phyloP scores from a whole-genome alignment of 768 basidiomycete genomes.

The Boletellus sp. region DNA sequence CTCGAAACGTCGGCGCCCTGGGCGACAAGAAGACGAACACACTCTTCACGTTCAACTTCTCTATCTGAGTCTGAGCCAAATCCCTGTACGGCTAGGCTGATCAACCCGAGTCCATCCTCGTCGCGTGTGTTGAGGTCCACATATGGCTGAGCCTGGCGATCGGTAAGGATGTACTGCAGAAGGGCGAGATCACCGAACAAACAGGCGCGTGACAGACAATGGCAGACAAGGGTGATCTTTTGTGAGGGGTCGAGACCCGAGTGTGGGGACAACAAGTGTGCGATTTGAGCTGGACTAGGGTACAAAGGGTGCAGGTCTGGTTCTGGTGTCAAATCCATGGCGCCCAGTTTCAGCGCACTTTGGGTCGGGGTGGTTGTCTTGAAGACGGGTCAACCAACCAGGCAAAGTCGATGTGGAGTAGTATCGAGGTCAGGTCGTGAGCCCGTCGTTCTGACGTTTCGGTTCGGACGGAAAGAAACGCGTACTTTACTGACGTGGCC shows the following conservation, averaged over 20 bases:
- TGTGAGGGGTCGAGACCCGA: slow-evolving; percentile 67
- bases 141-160: slow-evolving; percentile 60
- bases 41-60: slow-evolving; percentile 89
- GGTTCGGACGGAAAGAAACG: slow-evolving; percentile 17
- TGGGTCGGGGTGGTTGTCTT: not conserved
- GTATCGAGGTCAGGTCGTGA: not conserved
- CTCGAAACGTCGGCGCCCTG: slow-evolving; percentile 67
- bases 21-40: slow-evolving; percentile 71
- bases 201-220: slow-evolving; percentile 73
- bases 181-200: slow-evolving; percentile 72
- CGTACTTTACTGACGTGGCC: slow-evolving; percentile 3
- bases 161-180: slow-evolving; percentile 67
- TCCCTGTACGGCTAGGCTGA: slow-evolving; percentile 75
- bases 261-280: slow-evolving; percentile 58
- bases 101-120: slow-evolving; percentile 80
- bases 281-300: slow-evolving; percentile 61
- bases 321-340: slow-evolving; percentile 62
- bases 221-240: slow-evolving; percentile 65
- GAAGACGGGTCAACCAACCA: slow-evolving; percentile 7
- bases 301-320: slow-evolving; percentile 80
- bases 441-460: slow-evolving; percentile 9
- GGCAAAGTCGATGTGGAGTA: slow-evolving; percentile 1
- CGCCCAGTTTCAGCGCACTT: slow-evolving; percentile 16
- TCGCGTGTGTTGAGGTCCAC: slow-evolving; percentile 71
- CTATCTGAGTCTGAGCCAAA: slow-evolving; percentile 80